phyloP scores from a whole-genome alignment of 2,329 filamentous ascomycete species.

The Parastagonospora nodorum region DNA sequence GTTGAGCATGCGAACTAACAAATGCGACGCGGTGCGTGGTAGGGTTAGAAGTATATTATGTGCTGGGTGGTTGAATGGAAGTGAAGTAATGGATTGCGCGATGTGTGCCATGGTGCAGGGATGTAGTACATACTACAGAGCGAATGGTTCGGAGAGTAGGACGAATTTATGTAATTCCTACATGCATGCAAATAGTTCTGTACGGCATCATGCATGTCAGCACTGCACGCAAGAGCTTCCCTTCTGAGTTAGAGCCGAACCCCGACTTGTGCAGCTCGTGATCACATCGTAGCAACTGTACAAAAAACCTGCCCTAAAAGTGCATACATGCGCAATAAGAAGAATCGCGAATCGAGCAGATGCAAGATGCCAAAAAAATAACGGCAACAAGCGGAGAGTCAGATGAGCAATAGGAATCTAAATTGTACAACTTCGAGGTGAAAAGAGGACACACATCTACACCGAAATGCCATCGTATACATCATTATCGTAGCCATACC shows the following conservation, averaged over 20 bases:
- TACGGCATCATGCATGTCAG: no score
- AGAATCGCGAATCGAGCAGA: no score
- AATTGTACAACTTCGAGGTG: not conserved
- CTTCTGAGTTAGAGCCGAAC: no score
- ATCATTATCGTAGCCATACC: conserved; percentile 1
- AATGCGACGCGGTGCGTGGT: conserved; percentile 30
- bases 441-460: not conserved
- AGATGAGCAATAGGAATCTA: not conserved
- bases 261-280: no score
- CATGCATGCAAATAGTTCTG: no score
- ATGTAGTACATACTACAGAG: not conserved
- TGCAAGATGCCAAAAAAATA: no score
- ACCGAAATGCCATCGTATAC: not conserved
- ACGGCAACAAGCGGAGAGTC: not conserved
- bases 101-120: not conserved
- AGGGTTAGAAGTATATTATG: conserved; percentile 27
- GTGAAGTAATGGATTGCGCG: not conserved
- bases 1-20: conserved; percentile 27
- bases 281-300: no score
- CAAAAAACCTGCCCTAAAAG: no score
- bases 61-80: not conserved
- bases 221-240: no score
- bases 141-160: no score
- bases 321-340: no score
- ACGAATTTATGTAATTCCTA: no score